Base-by-base conservation (phyloP, 2,329 filamentous ascomycete species). In the Aspergillus calidoustus region DNA sequence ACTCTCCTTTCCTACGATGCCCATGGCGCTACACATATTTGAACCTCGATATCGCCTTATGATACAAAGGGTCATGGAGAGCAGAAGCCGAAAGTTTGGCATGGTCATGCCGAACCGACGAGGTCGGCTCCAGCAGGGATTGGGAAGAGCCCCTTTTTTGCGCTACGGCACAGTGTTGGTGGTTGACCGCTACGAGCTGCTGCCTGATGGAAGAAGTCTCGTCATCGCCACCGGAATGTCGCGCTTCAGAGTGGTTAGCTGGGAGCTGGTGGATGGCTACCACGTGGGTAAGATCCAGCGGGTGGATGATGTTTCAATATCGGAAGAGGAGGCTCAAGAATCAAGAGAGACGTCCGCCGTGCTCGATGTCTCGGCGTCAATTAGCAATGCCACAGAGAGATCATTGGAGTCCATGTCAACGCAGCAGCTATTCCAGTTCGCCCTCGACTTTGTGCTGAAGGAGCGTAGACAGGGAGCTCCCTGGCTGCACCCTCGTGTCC, bases 11-110 rank as follows among this genome's bases (percentile, higher is more conserved):
- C 93, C 93, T 1, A 82, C 84, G 1, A 92, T 94, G 86, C 92
- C 90, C 0, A 93, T 91, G 0, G 95, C 95, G 68, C 80, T 97
- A 3, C 91, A 96, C 69, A 86, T 97, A n/a, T 97, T 96, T 72
- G 93, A 97, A 74, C 91, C 91, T n/a, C 86, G 91, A 7, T 97
- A 97, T 73, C 87, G 92, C 7, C 82, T 95, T n/a, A 95, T 97
- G 92, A 89, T 97, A 43, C 85, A 90, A 51, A 86, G 92, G 41
- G 90, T 87, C 0, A 80, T 96, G 57, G 89, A 93, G 64, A 81
- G 71, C 59, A 87, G 88, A 0, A 86, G 90, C 63, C 82, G 86
- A 15, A 91, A 87, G 25, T 97, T 97, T 71, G 93, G 93, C 25
- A 96, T 97, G 91, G 84, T 96, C 19, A 84, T 91, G 71, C 88